Evolutionary conservation across 192 early-diverging fungal genomes (phyloP), one percentile per base, ranked within the genome.

Genomic region (Gigaspora rosea): DNA sequence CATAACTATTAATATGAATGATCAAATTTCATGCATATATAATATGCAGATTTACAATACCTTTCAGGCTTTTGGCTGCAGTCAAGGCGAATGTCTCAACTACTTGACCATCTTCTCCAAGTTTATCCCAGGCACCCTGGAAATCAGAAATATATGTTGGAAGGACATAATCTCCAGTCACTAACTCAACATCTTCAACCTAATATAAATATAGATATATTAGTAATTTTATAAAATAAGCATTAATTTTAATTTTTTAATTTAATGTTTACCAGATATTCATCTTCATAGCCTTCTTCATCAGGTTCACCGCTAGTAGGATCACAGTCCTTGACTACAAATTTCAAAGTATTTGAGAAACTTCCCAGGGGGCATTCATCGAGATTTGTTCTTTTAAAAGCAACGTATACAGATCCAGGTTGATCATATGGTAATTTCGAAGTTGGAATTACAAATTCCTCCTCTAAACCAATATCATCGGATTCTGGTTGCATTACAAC

Each of bases 321-420:
- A 79, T 99, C 98, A 82, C 94, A 97, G 78, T 99, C 98, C 84
- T 95, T 97, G 52, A 96, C 90, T 27, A 94, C 80, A 79, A 96
- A 98, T 70, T 92, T 92, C 56, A 99, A 85, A 8, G 92, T 93
- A 85, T 93, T 94, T 3, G 91, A 86, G 83, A 98, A 99, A 41
- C 92, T 85, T 13, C 83, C 91, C 59, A 86, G 84, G 32, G 89
- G 85, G 69, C 81, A 88, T 58, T 87, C 88, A 6, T 86, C 83
- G 36, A 86, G 83, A 66, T 89, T 83, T 3, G 85, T 82, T 74
- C 90, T 87, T 82, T 91, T 85, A 87, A 91, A 98, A 12, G 91
- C 97, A 73, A 97, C 92, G 81, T 96, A 99, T 27, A 92, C 89
- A 1, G 89, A 80, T 20, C 87, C 90, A 13, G 95, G 92, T 58